Conservation (phyloP, 257 asterid genomes). For the Eucommia ulmoides region DNA sequence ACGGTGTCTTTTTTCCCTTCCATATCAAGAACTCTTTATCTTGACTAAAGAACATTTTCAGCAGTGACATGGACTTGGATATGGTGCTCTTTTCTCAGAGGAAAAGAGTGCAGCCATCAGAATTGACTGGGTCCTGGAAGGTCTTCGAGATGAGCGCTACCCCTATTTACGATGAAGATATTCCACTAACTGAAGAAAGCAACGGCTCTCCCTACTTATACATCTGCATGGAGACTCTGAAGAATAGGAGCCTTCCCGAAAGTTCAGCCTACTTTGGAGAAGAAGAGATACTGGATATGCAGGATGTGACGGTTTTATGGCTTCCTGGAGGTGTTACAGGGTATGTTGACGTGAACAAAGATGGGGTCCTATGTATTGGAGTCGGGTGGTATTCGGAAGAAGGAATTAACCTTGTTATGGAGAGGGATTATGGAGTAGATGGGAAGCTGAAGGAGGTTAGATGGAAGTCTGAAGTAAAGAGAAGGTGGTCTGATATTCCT, state of each 20-base stretch:
- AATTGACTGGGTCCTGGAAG: conserved; percentile 88
- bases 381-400: conserved; percentile 97
- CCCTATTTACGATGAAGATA: conserved; percentile 60
- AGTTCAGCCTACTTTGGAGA: conserved; percentile 56
- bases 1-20: too few species aligned
- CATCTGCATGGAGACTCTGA: conserved; percentile 75
- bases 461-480: conserved; percentile 86
- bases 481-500: conserved; percentile 86
- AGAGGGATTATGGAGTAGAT: conserved; percentile 86
- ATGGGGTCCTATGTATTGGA: conserved; percentile 78
- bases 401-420: conserved; percentile 93
- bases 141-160: conserved; percentile 94
- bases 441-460: conserved; percentile 92
- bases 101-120: conserved; percentile 79
- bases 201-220: conserved; percentile 41
- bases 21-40: too few species aligned
- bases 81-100: conserved; percentile 83
- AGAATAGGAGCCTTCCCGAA: conserved; percentile 77
- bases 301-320: conserved; percentile 77
- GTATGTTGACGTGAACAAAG: conserved; percentile 80
- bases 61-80: conserved; percentile 62
- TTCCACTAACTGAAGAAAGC: conserved; percentile 21
- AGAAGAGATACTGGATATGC: conserved; percentile 87
- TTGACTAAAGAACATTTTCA: too few species aligned
- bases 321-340: conserved; percentile 95